Evolutionary conservation across 2,329 filamentous ascomycete species (phyloP), one percentile per base, ranked within the genome.

Genomic region (Falciphora oryzae): DNA sequence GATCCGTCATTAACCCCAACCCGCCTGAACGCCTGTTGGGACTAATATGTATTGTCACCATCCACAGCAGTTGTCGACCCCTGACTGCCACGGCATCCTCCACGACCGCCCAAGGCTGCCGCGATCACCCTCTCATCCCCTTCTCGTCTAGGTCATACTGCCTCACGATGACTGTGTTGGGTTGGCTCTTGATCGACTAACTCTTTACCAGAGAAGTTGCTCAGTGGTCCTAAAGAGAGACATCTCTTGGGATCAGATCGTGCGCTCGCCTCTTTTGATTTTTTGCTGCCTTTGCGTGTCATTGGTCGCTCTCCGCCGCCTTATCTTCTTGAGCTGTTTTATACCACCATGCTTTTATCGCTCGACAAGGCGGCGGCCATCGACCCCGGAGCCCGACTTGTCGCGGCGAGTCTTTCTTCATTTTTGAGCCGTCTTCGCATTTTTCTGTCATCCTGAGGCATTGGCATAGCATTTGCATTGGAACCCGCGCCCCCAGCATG

Each of bases 391-490:
- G 64, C 60, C 57, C n/a, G 38, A 18, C 38, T 44, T 44, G 38
- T 44, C 38, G 38, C 38, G 38, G 38, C 38, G n/a, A 53, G 44
- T 53, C 44, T 22, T 22, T 50, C 44, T 53, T 53, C n/a, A 25
- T 53, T 53, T 53, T 53, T 53, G 18, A n/a, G 18, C 64, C 53
- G 62, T 58, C 65, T 65, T 28, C 35, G 60, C 38, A 16, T 58
- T 28, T 53, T 53, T 28, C 22, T 2, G n/a, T 28, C 27, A 62
- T 65, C 64, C 44, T 53, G 67, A 71, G 68, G 68, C 70, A 72
- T 71, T 71, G 69, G 70, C 69, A 70, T 72, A 70, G 65, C 65
- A 68, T 69, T 65, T 63, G 67, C 70, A 68, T 67, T 65, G 65
- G 65, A 68, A 69, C 65, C 38, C 65, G 66, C 67, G 69, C 70